A percentile compares a stretch with the other conserved stretches of the same genome.
phyloP scores from a whole-genome alignment of 129 eudicot species.

The Gnaphalium uliginosum region DNA sequence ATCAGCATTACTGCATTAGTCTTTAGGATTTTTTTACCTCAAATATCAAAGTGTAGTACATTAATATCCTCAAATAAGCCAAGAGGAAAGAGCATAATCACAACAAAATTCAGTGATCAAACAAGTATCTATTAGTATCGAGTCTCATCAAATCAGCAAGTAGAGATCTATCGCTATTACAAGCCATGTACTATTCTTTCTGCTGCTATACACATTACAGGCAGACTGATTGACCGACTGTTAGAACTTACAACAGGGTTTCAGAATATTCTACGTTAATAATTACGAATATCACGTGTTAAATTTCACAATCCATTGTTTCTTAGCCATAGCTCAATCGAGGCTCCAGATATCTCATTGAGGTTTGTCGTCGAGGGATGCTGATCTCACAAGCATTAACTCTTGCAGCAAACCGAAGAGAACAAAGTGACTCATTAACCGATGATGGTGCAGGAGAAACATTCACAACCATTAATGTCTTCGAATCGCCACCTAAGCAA shows the following conservation, averaged over 20 bases:
- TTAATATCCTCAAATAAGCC: no score
- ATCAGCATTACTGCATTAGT: background rate
- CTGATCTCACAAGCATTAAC: conserved; percentile 97
- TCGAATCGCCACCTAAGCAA: conserved; percentile 97
- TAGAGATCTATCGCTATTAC: conserved; percentile 39
- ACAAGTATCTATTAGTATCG: conserved; percentile 22
- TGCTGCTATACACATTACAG: conserved; percentile 47
- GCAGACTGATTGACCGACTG: conserved; percentile 30
- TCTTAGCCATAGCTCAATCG: conserved; percentile 65
- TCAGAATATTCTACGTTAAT: conserved; percentile 32
- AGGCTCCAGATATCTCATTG: conserved; percentile 57
- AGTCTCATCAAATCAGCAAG: conserved; percentile 29
- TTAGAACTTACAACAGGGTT: conserved; percentile 39
- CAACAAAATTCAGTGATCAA: background rate
- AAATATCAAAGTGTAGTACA: background rate
- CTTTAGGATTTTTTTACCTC: background rate
- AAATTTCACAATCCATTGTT: conserved; percentile 12
- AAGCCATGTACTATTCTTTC: conserved; percentile 32
- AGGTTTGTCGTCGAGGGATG: conserved; percentile 87
- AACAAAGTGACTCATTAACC: conserved; percentile 76
- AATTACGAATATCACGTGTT: conserved; percentile 27
- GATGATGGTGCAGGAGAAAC: conserved; percentile 82
- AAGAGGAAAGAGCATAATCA: background rate
- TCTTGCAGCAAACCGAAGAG: conserved; percentile 89
- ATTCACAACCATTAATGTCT: conserved; percentile 89